These are phyloP conservation scores for Naganishia cerealis DNA, from an alignment of 1,284 basidiomycete genomes.

Conservation along the genomic window DNA sequence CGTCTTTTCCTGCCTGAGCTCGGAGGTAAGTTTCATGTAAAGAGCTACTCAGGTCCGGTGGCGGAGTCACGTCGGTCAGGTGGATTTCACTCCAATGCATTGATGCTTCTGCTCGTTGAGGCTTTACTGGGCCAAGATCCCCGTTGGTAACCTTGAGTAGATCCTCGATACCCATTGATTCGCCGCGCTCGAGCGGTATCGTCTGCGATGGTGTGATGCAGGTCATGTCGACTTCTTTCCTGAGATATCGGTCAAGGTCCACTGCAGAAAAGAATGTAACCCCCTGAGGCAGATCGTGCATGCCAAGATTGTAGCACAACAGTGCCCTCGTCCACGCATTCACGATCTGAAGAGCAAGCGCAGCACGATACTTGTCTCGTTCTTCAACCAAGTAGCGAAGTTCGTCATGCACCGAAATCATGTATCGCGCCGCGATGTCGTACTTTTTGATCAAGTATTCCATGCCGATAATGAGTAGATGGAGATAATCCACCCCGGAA, in stretches of 20 bases:
- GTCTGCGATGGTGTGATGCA: conserved; percentile 94
- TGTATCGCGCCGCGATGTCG: conserved; percentile 84
- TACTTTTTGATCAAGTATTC: conserved; percentile 80
- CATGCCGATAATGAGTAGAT: conserved; percentile 94
- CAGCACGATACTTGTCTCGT: conserved; percentile 80
- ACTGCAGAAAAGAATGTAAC: conserved; percentile 97
- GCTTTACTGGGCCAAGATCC: conserved; percentile 5
- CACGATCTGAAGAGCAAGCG: conserved; percentile 91
- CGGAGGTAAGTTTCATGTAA: conserved; percentile 19
- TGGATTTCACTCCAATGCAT: not conserved
- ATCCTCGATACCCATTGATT: conserved; percentile 73
- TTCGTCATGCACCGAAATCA: conserved; percentile 97
- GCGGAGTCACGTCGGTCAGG: conserved; percentile 1
- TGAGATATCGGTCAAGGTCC: conserved; percentile 84
- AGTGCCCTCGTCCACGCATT: conserved; percentile 93
- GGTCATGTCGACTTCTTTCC: conserved; percentile 95
- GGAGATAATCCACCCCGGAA: conserved; percentile 96
- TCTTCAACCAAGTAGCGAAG: conserved; percentile 89
- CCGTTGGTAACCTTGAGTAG: conserved; percentile 57
- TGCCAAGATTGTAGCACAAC: conserved; percentile 89
- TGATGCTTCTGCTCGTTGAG: not conserved
- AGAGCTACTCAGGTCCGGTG: conserved; percentile 3
- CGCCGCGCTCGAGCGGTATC: conserved; percentile 74
- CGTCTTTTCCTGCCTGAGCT: conserved; percentile 20
- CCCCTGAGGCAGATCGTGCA: conserved; percentile 91